Conservation (phyloP, 2,329 filamentous ascomycete species). For the Emergomyces africanus region DNA sequence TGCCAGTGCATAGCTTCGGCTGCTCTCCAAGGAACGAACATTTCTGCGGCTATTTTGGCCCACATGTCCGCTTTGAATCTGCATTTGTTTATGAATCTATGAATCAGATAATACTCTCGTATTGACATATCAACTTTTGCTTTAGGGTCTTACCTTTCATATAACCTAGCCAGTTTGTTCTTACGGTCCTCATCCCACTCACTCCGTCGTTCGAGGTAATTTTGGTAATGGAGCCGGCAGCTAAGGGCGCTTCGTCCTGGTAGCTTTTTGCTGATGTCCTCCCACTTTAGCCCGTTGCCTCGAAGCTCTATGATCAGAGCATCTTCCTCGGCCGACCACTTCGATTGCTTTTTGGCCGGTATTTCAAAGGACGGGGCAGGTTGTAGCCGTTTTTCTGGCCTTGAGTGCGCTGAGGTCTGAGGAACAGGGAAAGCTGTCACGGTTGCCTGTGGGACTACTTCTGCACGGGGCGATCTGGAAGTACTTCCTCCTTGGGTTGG, state of each 20-base stretch:
- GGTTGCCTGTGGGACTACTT: slow-evolving; percentile 11
- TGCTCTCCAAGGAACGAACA: slow-evolving; percentile 88
- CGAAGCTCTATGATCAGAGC: slow-evolving; percentile 81
- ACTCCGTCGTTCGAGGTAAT: slow-evolving; percentile 83
- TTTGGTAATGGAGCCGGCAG: slow-evolving; percentile 90
- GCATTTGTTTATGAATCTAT: slow-evolving; percentile 2
- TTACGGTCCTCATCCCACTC: slow-evolving; percentile 98
- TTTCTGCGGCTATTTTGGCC: slow-evolving; percentile 88
- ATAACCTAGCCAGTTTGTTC: slow-evolving; percentile 87
- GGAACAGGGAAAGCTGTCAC: slow-evolving; percentile 18
- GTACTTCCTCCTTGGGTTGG: background rate
- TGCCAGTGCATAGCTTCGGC: slow-evolving; percentile 99
- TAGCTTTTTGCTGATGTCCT: slow-evolving; percentile 84
- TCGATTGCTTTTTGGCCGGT: slow-evolving; percentile 85
- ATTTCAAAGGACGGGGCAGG: slow-evolving; percentile 29
- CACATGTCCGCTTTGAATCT: slow-evolving; percentile 99
- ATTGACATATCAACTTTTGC: background rate
- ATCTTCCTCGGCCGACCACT: slow-evolving; percentile 91
- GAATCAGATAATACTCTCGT: slow-evolving; percentile 43
- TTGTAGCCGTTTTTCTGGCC: slow-evolving; percentile 30
- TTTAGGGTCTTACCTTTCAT: slow-evolving; percentile 59
- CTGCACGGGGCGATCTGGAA: background rate
- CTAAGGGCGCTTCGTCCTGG: slow-evolving; percentile 87
- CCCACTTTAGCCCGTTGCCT: slow-evolving; percentile 92
- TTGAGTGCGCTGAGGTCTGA: slow-evolving; percentile 19